Evolutionary conservation across 2,329 filamentous ascomycete species (phyloP).

Genomic region (Fusarium transvaalense): DNA sequence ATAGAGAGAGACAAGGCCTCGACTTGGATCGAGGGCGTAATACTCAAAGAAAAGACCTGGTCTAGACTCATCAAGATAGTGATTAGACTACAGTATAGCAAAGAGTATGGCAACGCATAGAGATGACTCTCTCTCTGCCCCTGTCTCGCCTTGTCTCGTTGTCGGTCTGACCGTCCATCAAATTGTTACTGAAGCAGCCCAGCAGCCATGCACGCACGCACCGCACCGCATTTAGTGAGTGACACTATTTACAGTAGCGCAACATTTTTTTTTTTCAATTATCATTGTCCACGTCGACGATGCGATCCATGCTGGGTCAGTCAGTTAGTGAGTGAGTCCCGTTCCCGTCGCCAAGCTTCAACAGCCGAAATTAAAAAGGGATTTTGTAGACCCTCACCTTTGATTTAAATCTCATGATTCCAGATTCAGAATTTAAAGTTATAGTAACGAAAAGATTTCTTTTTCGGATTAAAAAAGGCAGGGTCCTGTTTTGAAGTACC

Average conservation of each 20-base stretch:
- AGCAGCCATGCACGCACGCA: conserved; percentile 25
- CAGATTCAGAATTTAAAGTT: conserved; percentile 34
- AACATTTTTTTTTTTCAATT: background rate
- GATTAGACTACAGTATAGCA: background rate
- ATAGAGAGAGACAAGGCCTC: conserved; percentile 10
- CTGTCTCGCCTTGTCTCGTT: background rate
- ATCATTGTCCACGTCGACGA: conserved; percentile 12
- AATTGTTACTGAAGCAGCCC: background rate
- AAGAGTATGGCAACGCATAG: background rate
- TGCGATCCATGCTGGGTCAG: background rate
- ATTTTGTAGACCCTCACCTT: conserved; percentile 8
- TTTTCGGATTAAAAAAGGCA: conserved; percentile 5
- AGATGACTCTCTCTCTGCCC: background rate
- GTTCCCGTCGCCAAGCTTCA: conserved; percentile 38
- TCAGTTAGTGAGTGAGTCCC: too few species aligned
- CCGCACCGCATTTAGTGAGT: conserved; percentile 30
- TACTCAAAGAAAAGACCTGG: conserved; percentile 3
- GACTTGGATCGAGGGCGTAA: conserved; percentile 14
- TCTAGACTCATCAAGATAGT: conserved; percentile 14
- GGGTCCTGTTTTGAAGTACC: conserved; percentile 28
- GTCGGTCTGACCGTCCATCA: conserved; percentile 7
- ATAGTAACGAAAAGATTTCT: background rate
- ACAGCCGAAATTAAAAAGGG: conserved; percentile 44
- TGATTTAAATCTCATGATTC: conserved; percentile 9
- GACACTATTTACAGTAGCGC: conserved; percentile 39